Percentiles rank a stretch among this genome's conserved stretches.
Evolutionary conservation across 2,329 filamentous ascomycete genomes (phyloP).

Genomic region (Curvularia sp.): DNA sequence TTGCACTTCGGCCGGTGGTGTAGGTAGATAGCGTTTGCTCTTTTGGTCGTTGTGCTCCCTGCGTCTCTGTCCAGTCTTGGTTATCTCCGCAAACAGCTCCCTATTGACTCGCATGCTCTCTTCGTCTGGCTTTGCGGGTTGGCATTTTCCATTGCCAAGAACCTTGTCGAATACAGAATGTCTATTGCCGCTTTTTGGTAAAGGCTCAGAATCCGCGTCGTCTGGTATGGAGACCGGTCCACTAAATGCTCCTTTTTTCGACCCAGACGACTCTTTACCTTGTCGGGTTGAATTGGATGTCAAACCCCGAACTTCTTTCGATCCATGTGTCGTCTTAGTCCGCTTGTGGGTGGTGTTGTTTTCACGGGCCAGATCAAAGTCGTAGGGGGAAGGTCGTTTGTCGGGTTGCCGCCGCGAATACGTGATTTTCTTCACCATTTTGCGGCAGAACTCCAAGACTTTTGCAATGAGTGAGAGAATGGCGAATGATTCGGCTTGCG

Average conservation of each 20-base stretch:
- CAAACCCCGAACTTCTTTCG: constrained; percentile 14
- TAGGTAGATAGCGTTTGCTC: constrained; percentile 28
- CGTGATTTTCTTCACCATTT: constrained; percentile 28
- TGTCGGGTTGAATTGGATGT: constrained; percentile 7
- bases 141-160: constrained; percentile 13
- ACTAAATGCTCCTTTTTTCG: constrained; percentile 24
- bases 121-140: constrained; percentile 14
- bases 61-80: constrained; percentile 11
- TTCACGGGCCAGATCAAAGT: constrained; percentile 16
- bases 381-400: constrained; percentile 18
- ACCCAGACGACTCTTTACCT: constrained; percentile 11
- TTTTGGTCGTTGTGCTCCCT: constrained; percentile 9
- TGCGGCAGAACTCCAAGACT: constrained; percentile 13
- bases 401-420: constrained; percentile 27
- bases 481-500: constrained; percentile 11
- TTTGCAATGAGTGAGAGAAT: constrained; percentile 18
- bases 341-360: constrained; percentile 26
- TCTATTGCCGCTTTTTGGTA: constrained; percentile 11
- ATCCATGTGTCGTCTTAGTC: constrained; percentile 20
- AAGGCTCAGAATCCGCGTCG: constrained; percentile 16
- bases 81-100: constrained; percentile 23
- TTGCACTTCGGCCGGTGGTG: constrained; percentile 32
- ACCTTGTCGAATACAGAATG: constrained; percentile 28
- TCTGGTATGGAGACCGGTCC: constrained; percentile 30
- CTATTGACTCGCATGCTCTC: constrained; percentile 19